phyloP scores from a whole-genome alignment of 192 early-diverging fungal species.

The Dissophora ornata region DNA sequence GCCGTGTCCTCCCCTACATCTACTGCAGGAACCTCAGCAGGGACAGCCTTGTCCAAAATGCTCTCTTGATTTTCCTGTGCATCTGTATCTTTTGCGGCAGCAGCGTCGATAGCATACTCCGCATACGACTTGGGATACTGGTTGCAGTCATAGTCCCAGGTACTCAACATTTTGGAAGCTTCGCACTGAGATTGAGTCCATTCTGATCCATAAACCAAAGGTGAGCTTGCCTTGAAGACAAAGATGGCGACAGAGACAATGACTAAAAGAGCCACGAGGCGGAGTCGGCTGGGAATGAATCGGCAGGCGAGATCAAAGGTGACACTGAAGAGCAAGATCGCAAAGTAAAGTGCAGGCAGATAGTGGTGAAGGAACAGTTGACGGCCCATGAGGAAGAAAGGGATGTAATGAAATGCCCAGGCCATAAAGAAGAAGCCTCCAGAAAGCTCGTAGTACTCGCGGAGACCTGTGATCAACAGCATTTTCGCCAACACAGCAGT shows the following conservation, averaged over 20 bases:
- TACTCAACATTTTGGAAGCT: constrained; percentile 77
- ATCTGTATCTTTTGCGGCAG: background rate
- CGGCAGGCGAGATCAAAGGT: constrained; percentile 80
- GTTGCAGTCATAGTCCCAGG: constrained; percentile 89
- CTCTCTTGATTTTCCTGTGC: background rate
- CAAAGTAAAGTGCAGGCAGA: constrained; percentile 92
- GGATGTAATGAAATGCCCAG: constrained; percentile 88
- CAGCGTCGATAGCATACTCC: constrained; percentile 18
- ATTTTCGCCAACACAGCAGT: no score
- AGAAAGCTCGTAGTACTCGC: constrained; percentile 65
- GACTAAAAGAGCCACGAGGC: constrained; percentile 63
- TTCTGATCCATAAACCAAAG: constrained; percentile 84
- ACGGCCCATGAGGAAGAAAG: constrained; percentile 91
- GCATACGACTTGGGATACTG: constrained; percentile 28
- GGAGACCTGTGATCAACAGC: constrained; percentile 41
- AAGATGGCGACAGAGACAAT: constrained; percentile 63
- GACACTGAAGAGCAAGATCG: constrained; percentile 76
- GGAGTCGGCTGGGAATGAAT: constrained; percentile 64
- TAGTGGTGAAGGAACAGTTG: constrained; percentile 96
- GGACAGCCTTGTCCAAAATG: background rate
- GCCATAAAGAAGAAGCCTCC: constrained; percentile 77
- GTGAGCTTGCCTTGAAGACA: constrained; percentile 76
- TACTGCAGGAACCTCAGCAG: constrained; percentile 1
- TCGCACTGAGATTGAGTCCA: constrained; percentile 84
- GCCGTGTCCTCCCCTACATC: constrained; percentile 4